These are phyloP conservation scores for Penicillium chermesinum DNA, from an alignment of 495 filamentous ascomycete genomes.

Conservation along the genomic window DNA sequence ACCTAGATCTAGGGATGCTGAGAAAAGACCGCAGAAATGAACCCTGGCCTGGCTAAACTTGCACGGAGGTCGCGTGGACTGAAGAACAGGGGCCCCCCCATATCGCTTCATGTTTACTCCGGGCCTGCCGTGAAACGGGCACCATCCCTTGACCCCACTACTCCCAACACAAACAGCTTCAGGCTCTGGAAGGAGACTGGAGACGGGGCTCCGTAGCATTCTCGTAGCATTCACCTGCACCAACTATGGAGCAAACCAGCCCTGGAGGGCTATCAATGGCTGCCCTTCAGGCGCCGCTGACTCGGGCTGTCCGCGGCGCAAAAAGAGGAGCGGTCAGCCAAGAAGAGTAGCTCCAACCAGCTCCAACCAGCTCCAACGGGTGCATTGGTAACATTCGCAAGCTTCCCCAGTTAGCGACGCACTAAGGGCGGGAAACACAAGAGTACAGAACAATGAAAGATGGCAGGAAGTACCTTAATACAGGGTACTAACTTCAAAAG, in stretches of 20 bases:
- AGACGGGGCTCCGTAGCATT: background rate
- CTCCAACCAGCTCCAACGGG: conserved; percentile 9
- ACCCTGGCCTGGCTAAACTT: background rate
- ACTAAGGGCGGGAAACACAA: background rate
- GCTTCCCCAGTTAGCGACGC: background rate
- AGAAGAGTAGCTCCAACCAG: no score
- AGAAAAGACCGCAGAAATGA: background rate
- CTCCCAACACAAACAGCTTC: background rate
- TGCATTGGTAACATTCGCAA: background rate
- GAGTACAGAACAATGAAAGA: background rate
- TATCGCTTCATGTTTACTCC: conserved; percentile 11
- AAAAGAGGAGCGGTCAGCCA: conserved; percentile 26
- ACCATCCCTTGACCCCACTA: conserved; percentile 1
- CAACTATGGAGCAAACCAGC: background rate
- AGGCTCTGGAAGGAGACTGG: background rate
- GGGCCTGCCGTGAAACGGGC: conserved; percentile 15
- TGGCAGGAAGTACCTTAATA: background rate
- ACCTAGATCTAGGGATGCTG: background rate
- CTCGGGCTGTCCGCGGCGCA: conserved; percentile 4
- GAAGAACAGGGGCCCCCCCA: background rate
- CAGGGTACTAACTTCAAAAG: background rate
- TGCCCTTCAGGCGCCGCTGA: conserved; percentile 2
- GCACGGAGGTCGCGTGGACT: conserved; percentile 5
- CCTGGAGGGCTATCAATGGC: background rate
- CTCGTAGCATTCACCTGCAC: no score